Evolutionary conservation across 129 eudicot species (phyloP).

Genomic region (Arctium lappa): DNA sequence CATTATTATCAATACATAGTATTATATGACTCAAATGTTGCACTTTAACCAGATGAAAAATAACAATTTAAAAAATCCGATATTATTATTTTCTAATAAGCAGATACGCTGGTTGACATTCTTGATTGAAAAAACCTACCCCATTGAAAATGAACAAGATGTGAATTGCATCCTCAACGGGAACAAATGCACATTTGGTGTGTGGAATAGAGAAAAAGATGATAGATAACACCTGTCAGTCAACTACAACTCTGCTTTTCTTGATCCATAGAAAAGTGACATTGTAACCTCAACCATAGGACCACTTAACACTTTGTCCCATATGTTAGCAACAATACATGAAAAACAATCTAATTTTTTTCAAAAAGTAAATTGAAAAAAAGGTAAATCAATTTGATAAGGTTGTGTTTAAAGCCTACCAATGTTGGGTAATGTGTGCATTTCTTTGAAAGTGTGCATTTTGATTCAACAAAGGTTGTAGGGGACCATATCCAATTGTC

Average conservation of each 20-base stretch:
- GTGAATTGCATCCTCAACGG: conserved; percentile 25
- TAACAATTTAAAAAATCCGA: background rate
- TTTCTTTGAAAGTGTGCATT: conserved; percentile 21
- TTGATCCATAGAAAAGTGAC: conserved; percentile 25
- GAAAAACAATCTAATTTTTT: conserved; percentile 9
- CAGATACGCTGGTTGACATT: background rate
- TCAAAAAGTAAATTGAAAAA: background rate
- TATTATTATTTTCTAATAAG: background rate
- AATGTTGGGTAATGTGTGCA: conserved; percentile 28
- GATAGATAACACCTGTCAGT: conserved; percentile 29
- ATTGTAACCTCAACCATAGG: conserved; percentile 28
- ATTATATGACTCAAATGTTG: background rate
- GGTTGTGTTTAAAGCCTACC: conserved; percentile 30
- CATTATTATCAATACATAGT: background rate
- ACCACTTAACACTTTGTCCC: conserved; percentile 24
- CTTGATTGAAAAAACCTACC: background rate
- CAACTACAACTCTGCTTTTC: conserved; percentile 24
- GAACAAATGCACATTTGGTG: conserved; percentile 19
- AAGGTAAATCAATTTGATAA: conserved; percentile 13
- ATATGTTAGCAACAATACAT: conserved; percentile 28
- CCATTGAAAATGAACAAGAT: background rate
- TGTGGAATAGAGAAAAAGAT: conserved; percentile 8
- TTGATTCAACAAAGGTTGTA: conserved; percentile 42
- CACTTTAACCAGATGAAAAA: background rate
- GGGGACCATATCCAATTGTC: conserved; percentile 47